Evolutionary conservation across 768 basidiomycete genomes (phyloP), one percentile per base, ranked within the genome.

Genomic region (Collybia mongolica): DNA sequence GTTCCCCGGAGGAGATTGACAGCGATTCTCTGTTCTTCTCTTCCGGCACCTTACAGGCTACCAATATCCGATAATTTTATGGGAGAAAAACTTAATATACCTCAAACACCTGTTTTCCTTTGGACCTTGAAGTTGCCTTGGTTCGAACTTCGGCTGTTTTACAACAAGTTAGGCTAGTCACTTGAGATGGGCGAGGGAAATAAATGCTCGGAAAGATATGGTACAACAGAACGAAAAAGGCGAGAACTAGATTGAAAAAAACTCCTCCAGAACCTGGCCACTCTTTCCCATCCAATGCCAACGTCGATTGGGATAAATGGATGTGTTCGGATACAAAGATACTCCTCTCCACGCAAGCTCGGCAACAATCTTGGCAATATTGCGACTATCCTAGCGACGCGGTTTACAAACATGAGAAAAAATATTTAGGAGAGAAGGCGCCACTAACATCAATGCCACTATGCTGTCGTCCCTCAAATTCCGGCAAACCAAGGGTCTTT

Each of bases 201-300:
- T 11, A 11, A 32, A 32, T 3, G 32, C 32, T 37, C 32, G 23
- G 23, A 24, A 20, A 19, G 15, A 6, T 11, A 28, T 39, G 12
- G 23, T 39, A 46, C 45, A 38, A 46, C 17, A 35, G 8, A 19
- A 36, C 11, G 20, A 24, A n/a, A 20, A 46, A 15, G 11, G 36
- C n/a, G 14, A 26, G 15, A 5, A 18, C 65, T 71, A 7, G 59
- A 26, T 26, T 20, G 35, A 23, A 37, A 47, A 55, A 52, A 60
- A 44, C 44, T 72, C 69, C 61, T 88, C 83, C 56, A 88, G 68
- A 51, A 91, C 71, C 65, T 82, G 74, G 8, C 90, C 90, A 35
- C 72, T 69, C 60, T 77, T 82, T 60, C 90, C 90, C 92, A 94
- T 93, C 92, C 92, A 93, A 12, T 70, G 70, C 91, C 89, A 94